These are phyloP conservation scores for Penicillium sp. DNA, from an alignment of 2,329 filamentous ascomycete genomes.

Conservation along the genomic window DNA sequence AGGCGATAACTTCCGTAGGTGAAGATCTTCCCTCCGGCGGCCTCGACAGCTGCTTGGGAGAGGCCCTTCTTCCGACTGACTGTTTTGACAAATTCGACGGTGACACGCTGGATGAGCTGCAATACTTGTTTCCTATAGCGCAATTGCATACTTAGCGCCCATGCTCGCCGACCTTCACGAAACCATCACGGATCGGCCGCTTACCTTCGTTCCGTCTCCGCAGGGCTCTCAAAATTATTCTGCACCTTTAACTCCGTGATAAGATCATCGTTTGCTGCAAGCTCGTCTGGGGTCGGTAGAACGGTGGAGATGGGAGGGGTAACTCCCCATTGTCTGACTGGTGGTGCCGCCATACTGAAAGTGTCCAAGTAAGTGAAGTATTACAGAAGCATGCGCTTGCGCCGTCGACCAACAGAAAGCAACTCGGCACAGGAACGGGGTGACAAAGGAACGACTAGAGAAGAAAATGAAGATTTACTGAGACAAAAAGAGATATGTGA, in stretches of 20 bases:
- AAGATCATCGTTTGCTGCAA: constrained; percentile 66
- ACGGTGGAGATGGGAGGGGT: constrained; percentile 73
- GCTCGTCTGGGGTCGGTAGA: constrained; percentile 68
- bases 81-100: constrained; percentile 74
- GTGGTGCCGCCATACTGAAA: constrained; percentile 30
- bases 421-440: too few species aligned
- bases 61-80: constrained; percentile 67
- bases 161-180: too few species aligned
- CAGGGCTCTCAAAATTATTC: constrained; percentile 79
- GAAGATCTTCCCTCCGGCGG: constrained; percentile 83
- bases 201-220: constrained; percentile 81
- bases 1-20: constrained; percentile 93
- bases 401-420: too few species aligned
- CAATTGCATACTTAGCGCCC: too few species aligned
- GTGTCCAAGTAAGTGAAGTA: too few species aligned
- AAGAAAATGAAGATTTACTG: too few species aligned
- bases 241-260: constrained; percentile 76
- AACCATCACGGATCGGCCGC: too few species aligned
- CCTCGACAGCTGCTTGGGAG: constrained; percentile 67
- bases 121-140: constrained; percentile 60
- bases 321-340: constrained; percentile 55
- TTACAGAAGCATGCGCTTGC: too few species aligned
- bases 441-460: too few species aligned
- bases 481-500: too few species aligned
- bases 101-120: constrained; percentile 65